Percentiles rank a stretch among this genome's conserved stretches.
Conservation (phyloP, 768 basidiomycete genomes). For the Rhizopogon vulgaris region DNA sequence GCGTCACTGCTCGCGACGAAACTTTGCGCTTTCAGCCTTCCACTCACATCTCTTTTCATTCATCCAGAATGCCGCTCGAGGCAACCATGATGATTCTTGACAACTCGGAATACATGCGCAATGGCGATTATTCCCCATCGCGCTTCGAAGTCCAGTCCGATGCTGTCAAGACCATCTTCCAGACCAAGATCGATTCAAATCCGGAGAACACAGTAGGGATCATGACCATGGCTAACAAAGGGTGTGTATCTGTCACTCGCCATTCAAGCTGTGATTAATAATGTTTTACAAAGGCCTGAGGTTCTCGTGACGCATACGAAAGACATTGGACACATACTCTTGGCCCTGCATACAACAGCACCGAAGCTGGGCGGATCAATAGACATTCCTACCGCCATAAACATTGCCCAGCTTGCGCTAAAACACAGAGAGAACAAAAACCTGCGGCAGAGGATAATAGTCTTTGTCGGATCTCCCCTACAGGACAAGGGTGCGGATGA, state of each 20-base stretch:
- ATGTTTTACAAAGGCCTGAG: conserved; percentile 58
- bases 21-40: conserved; percentile 25
- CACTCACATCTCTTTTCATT: neutral
- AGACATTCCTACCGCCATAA: conserved; percentile 86
- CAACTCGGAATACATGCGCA: conserved; percentile 97
- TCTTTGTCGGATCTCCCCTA: conserved; percentile 90
- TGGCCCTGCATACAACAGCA: conserved; percentile 67
- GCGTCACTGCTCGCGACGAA: neutral
- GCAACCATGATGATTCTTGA: conserved; percentile 97
- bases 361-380: conserved; percentile 72
- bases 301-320: conserved; percentile 95
- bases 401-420: conserved; percentile 90
- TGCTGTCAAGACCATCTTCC: conserved; percentile 84
- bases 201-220: conserved; percentile 96
- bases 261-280: neutral
- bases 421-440: conserved; percentile 99
- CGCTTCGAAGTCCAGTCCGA: conserved; percentile 90
- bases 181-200: conserved; percentile 91
- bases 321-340: conserved; percentile 87
- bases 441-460: conserved; percentile 90
- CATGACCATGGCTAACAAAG: conserved; percentile 98
- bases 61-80: conserved; percentile 82
- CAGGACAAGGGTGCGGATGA: conserved; percentile 65
- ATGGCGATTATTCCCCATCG: conserved; percentile 84
- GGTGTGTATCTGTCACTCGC: conserved; percentile 40